Percentiles rank a stretch among this genome's conserved stretches.
Evolutionary conservation across 306 rosid genomes (phyloP).

Genomic region (Fagus sylvatica): DNA sequence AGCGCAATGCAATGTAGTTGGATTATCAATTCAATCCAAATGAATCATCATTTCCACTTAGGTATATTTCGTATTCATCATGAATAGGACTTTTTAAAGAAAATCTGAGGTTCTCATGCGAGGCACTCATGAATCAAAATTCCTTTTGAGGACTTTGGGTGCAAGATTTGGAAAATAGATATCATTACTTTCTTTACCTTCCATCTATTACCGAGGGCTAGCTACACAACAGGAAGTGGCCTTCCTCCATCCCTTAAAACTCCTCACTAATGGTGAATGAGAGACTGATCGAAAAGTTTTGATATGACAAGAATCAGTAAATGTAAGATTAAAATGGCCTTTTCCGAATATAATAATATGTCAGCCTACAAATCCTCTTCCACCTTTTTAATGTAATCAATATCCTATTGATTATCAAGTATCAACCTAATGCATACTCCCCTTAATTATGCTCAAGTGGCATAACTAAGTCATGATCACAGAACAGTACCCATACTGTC

Average conservation of each 20-base stretch:
- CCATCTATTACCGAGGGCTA: not conserved
- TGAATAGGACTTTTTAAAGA: too few relatives aligned
- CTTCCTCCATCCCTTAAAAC: not conserved
- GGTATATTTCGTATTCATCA: not conserved
- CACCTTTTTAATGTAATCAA: not conserved
- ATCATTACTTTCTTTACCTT: not conserved
- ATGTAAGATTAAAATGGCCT: too few relatives aligned
- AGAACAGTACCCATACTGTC: not conserved
- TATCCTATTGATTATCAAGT: not conserved
- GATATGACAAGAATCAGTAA: not conserved
- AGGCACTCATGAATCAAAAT: not conserved
- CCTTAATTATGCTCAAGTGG: not conserved
- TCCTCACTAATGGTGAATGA: not conserved
- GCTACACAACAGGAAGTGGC: not conserved
- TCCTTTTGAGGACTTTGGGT: not conserved
- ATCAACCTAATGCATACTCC: not conserved
- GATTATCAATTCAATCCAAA: not conserved
- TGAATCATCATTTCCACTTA: not conserved
- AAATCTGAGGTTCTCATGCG: not conserved
- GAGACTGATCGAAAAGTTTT: not conserved
- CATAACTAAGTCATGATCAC: not conserved
- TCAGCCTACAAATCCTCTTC: too few relatives aligned
- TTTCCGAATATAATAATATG: too few relatives aligned
- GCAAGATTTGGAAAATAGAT: not conserved
- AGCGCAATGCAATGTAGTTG: not conserved